These are phyloP conservation scores for Lepidium africanum DNA, from an alignment of 345 rosid genomes.

Conservation along the genomic window DNA sequence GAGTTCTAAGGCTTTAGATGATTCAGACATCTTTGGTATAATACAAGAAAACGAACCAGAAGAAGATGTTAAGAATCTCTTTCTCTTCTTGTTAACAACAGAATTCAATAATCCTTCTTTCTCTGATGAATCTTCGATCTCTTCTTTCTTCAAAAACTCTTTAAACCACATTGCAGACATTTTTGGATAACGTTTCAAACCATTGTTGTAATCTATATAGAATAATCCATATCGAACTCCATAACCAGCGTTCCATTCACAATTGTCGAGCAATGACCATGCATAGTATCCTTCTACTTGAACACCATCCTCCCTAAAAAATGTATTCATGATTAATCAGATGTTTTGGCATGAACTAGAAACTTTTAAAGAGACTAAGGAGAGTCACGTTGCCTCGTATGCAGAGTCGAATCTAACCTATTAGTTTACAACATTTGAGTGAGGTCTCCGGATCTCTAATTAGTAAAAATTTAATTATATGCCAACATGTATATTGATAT, in stretches of 20 bases:
- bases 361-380: neutral
- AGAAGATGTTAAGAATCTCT: conserved; percentile 21
- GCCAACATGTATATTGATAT: too few species aligned
- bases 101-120: neutral
- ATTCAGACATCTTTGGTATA: conserved; percentile 16
- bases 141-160: conserved; percentile 29
- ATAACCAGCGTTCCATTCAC: conserved; percentile 51
- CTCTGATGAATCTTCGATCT: conserved; percentile 4
- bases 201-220: conserved; percentile 43
- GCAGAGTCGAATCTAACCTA: too few species aligned
- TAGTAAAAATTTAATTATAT: too few species aligned
- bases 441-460: too few species aligned
- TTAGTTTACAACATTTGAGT: too few species aligned
- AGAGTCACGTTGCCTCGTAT: too few species aligned
- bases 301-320: conserved; percentile 33
- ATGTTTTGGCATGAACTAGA: neutral
- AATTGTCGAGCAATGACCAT: conserved; percentile 59
- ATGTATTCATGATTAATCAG: neutral
- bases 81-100: conserved; percentile 1
- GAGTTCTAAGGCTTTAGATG: conserved; percentile 15
- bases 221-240: conserved; percentile 38
- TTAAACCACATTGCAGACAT: conserved; percentile 55
- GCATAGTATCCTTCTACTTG: conserved; percentile 44
- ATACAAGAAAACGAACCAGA: neutral
- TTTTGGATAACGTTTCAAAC: conserved; percentile 47